Evolutionary conservation across 352 stramenopile species (phyloP).

Genomic region (Phytophthora idaei): DNA sequence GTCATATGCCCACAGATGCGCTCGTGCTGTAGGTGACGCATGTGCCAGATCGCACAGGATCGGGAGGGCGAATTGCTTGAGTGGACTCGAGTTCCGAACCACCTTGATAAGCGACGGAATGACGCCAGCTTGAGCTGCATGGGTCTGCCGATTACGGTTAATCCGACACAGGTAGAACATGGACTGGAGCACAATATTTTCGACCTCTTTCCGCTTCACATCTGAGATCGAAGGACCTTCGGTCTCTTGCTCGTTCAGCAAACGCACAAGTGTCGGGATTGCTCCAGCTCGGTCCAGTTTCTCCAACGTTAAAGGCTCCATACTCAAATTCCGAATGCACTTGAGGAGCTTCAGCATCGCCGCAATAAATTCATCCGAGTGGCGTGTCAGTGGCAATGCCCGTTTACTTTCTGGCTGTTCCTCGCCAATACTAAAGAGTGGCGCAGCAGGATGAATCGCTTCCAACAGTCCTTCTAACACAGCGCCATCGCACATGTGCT

Average conservation of each 20-base stretch:
- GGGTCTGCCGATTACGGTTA: constrained; percentile 89
- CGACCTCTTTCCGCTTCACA: constrained; percentile 78
- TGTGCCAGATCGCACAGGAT: constrained; percentile 93
- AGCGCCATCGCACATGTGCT: constrained; percentile 89
- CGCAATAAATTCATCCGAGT: constrained; percentile 56
- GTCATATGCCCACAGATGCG: constrained; percentile 86
- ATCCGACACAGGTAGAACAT: constrained; percentile 95
- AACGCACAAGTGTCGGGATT: constrained; percentile 82
- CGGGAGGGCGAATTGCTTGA: constrained; percentile 93
- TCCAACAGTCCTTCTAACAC: constrained; percentile 74
- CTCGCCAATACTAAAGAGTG: constrained; percentile 18
- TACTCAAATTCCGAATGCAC: constrained; percentile 89
- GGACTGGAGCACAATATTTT: constrained; percentile 91
- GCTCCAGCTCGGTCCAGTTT: constrained; percentile 88
- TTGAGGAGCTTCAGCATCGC: constrained; percentile 86
- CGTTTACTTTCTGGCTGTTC: constrained; percentile 13
- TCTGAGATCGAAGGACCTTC: constrained; percentile 33
- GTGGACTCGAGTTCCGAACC: constrained; percentile 76
- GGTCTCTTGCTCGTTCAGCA: constrained; percentile 67
- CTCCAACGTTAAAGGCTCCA: constrained; percentile 91
- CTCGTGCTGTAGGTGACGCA: constrained; percentile 81
- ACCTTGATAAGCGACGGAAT: constrained; percentile 92
- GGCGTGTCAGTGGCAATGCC: constrained; percentile 26
- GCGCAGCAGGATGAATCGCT: constrained; percentile 45
- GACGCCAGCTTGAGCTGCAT: constrained; percentile 88